phyloP scores from a whole-genome alignment of 140 eudicot genomes.

The Cichorium intybus region DNA sequence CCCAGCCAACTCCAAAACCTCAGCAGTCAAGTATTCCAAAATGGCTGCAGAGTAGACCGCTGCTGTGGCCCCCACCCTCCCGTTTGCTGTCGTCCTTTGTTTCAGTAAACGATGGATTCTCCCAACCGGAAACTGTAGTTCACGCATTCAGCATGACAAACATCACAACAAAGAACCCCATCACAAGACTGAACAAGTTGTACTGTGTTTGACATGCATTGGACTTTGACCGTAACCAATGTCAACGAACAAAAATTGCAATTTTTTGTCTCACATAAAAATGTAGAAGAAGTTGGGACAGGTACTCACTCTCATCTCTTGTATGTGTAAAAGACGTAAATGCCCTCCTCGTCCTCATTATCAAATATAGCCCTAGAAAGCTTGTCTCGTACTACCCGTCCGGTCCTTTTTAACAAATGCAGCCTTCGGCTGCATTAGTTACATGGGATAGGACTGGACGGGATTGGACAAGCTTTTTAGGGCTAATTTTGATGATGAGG shows the following conservation, averaged over 20 bases:
- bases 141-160: background rate
- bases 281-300: background rate
- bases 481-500: background rate
- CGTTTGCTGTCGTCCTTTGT: slow-evolving; percentile 47
- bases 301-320: background rate
- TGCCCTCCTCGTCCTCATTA: too few species aligned
- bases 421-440: too few species aligned
- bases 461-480: background rate
- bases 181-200: background rate
- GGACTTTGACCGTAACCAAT: background rate
- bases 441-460: background rate
- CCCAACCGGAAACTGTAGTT: slow-evolving; percentile 50
- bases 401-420: background rate
- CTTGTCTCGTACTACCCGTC: background rate
- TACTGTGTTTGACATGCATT: background rate
- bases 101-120: slow-evolving; percentile 51
- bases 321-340: background rate
- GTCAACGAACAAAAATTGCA: background rate
- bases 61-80: slow-evolving; percentile 55
- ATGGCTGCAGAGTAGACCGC: slow-evolving; percentile 57
- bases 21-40: slow-evolving; percentile 51
- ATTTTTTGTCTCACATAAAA: background rate
- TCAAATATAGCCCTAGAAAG: background rate
- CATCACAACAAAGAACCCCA: background rate
- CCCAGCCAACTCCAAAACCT: slow-evolving; percentile 51